Evolutionary conservation across 176 grass and related monocot genomes (phyloP), one percentile per base, ranked within the genome.

Genomic region (Oryza brachyantha): DNA sequence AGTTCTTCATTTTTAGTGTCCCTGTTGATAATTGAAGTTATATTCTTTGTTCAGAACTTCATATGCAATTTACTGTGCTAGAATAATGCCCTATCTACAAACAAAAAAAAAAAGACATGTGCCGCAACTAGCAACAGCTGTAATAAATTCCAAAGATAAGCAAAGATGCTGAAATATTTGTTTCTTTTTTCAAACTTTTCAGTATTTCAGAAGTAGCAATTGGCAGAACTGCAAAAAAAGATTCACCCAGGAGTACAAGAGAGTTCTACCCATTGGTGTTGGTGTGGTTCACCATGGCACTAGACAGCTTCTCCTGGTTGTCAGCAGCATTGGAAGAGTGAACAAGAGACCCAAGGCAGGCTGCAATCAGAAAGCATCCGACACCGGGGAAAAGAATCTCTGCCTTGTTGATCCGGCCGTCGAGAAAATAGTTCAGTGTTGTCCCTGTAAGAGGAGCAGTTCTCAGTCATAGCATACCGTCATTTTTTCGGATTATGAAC

Each of bases 351-450:
- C 96, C 96, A 7, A 99, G 75, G 81, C 90, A 91, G 7, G 91
- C 96, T 26, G 96, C 96, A 64, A 99, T 66, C 10, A 99, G 74
- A 75, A 99, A 99, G 81, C 96, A 95, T 1, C 66, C 96, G 1
- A 95, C 90, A 8, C 96, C 96, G 0, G 92, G 92, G 31, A 99
- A 99, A 41, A 99, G 96, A 78, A 99, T 72, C 83, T 93, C 90
- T 0, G 96, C 96, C 75, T 70, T 93, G 78, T 99, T 99, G 27
- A 99, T 95, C 64, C 74, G 87, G 2, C 89, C 90, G 28, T 99
- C 96, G 0, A 99, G 88, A 71, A 93, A 99, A 43, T 99, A 99
- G 76, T 99, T 99, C 24, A 99, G 71, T 5, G 90, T 95, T 7
- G 96, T 99, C 28, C 96, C 96, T 98, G 68, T n/a, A n/a, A n/a